These are phyloP conservation scores for Diutina rugosa DNA, from an alignment of 1,139 yeast genomes.

Conservation along the genomic window DNA sequence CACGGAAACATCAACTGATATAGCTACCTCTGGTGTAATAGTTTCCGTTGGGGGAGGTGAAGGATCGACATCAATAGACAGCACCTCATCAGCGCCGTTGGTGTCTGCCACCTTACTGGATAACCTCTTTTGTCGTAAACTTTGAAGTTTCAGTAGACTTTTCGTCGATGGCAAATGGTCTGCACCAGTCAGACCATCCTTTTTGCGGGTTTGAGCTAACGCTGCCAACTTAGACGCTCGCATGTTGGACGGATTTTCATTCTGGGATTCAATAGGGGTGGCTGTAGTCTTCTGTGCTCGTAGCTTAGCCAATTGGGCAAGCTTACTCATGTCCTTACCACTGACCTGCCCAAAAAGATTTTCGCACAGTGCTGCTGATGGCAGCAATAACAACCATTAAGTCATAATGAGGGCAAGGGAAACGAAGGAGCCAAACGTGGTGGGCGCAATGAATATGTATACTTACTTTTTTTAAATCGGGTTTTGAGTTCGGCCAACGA, in stretches of 20 bases:
- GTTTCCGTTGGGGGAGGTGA: background rate
- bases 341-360: background rate
- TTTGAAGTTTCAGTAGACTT: background rate
- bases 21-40: background rate
- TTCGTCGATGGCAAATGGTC: background rate
- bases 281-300: constrained; percentile 2
- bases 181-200: background rate
- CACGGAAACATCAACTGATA: background rate
- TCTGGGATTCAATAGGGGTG: background rate
- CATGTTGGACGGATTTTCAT: background rate
- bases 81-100: too few species aligned
- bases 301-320: constrained; percentile 7
- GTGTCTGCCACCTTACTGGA: background rate
- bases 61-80: background rate
- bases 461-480: constrained; percentile 33
- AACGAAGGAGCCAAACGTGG: background rate
- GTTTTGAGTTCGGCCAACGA: constrained; percentile 39
- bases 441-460: constrained; percentile 6
- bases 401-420: background rate
- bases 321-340: constrained; percentile 3
- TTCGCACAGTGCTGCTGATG: background rate
- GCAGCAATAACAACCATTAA: background rate
- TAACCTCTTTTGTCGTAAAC: background rate
- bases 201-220: constrained; percentile 29
- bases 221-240: constrained; percentile 18